Evolutionary conservation across 2,329 filamentous ascomycete species (phyloP), one percentile per base, ranked within the genome.

Genomic region (Diplodia mutila): DNA sequence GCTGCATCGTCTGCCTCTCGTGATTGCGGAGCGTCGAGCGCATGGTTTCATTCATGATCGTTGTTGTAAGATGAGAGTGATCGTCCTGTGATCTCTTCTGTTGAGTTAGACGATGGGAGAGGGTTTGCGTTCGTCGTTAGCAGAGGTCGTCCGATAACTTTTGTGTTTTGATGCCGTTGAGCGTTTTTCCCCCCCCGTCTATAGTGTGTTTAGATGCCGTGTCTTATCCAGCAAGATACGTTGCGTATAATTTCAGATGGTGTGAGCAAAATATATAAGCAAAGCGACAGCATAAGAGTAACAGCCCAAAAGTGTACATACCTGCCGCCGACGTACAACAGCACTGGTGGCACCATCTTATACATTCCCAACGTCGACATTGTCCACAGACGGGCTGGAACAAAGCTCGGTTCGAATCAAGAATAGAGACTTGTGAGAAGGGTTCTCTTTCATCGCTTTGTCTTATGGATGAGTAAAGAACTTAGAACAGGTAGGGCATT

Each of bases 31-130:
- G 46, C 14, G 59, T 51, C 23, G 32, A 12, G 42, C 46, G 42
- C 59, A 63, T 63, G 27, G 59, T 63, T 18, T 63, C 59, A 18
- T 37, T 63, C 59, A 63, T 63, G 46, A 5, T 51, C 12, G 39
- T 16, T 32, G 4, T 16, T 29, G 9, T 37, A 16, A n/a, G n/a
- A 14, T 12, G 4, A 25, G n/a, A 27, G 8, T 61, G 23, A 48
- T 32, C 4, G 59, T 7, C 25, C 16, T 39, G 25, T 61, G 25
- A 7, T 61, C 25, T 21, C 39, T 46, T 46, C 39, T 46, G n/a
- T 9, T 18, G 7, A 46, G 9, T 0, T 7, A 46, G 6, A 46
- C 39, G 12, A 18, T 18, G 39, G 2, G n/a, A n/a, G n/a, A 16
- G 39, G 6, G 39, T 18, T 11, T 46, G 42, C 29, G 29, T 32